Base-by-base conservation (phyloP, 108 stramenopile genomes). In the Ochromonas danica region DNA sequence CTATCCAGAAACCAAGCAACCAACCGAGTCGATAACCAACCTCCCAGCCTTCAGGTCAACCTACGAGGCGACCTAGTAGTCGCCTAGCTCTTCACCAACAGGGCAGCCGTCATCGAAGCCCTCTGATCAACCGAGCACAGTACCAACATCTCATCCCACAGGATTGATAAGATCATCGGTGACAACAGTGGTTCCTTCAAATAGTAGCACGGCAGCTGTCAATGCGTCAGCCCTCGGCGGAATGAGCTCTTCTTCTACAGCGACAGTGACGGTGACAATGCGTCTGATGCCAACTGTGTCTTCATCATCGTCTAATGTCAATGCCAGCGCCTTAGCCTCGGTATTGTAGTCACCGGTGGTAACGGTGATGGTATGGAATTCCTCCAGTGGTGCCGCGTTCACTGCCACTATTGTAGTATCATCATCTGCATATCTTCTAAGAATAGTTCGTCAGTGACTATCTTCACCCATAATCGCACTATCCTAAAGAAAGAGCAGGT, bases 161-260 rank as follows among this genome's bases (percentile, higher is more conserved):
- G n/a, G n/a, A 57, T 57, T 57, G 51, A 57, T 57, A 57, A 57
- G 51, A 57, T 57, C 51, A 57, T 57, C 51, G 51, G n/a, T n/a
- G n/a, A n/a, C n/a, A n/a, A n/a, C n/a, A n/a, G n/a, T n/a, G n/a
- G n/a, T n/a, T n/a, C n/a, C n/a, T n/a, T n/a, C n/a, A n/a, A n/a
- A n/a, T n/a, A n/a, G n/a, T n/a, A n/a, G n/a, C n/a, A n/a, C n/a
- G 51, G 51, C 51, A 57, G 51, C 51, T 57, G 51, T 57, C 51
- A 57, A 57, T 57, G 51, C 51, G 51, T 57, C 51, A 57, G 51
- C 22, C 51, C 51, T 57, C 51, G 51, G 51, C 51, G 51, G 51
- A 57, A 57, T n/a, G n/a, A n/a, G n/a, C n/a, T n/a, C n/a, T n/a
- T n/a, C n/a, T n/a, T n/a, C n/a, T n/a, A n/a, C n/a, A 57, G 51